Base-by-base conservation (phyloP, 352 stramenopile species). In the Phytophthora cactorum region DNA sequence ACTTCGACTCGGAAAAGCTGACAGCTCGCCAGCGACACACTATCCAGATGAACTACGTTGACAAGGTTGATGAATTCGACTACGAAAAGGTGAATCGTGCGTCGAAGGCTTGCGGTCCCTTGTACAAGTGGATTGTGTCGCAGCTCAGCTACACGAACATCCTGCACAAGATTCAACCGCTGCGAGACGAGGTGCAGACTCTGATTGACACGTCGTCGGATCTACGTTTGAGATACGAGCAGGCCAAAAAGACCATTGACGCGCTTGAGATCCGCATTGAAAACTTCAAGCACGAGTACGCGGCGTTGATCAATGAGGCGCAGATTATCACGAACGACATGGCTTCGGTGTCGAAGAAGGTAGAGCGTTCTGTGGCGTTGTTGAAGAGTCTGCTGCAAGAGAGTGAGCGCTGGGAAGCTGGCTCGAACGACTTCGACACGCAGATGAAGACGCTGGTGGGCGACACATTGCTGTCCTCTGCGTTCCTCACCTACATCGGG, bases 201-300 rank as follows among this genome's bases (percentile, higher is more conserved):
- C 79, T 99, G n/a, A 91, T 99, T 51, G 83, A 98, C 39, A 97
- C 97, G 66, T 98, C 96, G 2, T 79, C 92, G 22, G 86, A 96
- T 66, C 77, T 99, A 38, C 93, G 95, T 32, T 77, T 96, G 43
- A 78, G 98, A 64, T 98, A 99, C 60, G 86, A 97, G 52, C 79
- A 86, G 31, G 86, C 98, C 4, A 96, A 98, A 69, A 82, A 71
- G n/a, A 97, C 98, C 57, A 96, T 99, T 15, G 86, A 94, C 27
- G 81, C 90, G 8, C 84, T 99, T 6, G 97, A 99, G 75, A 83
- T 93, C 51, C 95, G 96, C 29, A 99, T 99, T 62, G 90, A 94
- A 31, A 97, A 88, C 72, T 99, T 99, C 77, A 99, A 99, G 79
- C 79, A 93, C 52, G 98, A 99, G 76, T 99, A 99, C 74, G 98